Conservation (phyloP, 169 alveolate species). For the Plasmodium ovale region DNA sequence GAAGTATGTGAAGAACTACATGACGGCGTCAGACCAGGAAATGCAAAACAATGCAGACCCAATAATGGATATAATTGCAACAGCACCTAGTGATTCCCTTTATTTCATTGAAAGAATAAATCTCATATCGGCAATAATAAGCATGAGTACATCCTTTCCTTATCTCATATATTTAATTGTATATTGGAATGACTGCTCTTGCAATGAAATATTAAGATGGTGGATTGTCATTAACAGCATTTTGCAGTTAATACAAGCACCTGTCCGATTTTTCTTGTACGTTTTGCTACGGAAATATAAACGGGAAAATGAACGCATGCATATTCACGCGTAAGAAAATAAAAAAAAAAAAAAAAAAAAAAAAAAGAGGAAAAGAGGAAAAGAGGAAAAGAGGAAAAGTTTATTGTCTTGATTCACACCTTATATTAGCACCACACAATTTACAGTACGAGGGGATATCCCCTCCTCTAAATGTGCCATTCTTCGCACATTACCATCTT, state of each 20-base stretch:
- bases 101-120: slow-evolving; percentile 73
- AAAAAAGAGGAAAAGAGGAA: too few relatives aligned
- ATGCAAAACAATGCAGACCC: slow-evolving; percentile 76
- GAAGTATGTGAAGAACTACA: slow-evolving; percentile 69
- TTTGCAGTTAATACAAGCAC: slow-evolving; percentile 73
- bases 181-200: slow-evolving; percentile 75
- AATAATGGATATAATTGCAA: slow-evolving; percentile 71
- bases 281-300: slow-evolving; percentile 61
- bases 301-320: slow-evolving; percentile 74
- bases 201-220: slow-evolving; percentile 73
- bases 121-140: slow-evolving; percentile 73
- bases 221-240: slow-evolving; percentile 76
- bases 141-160: slow-evolving; percentile 73
- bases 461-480: background rate
- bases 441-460: too few relatives aligned
- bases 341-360: too few relatives aligned
- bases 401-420: too few relatives aligned
- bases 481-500: background rate
- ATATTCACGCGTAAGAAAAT: slow-evolving; percentile 74
- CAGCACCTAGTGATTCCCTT: slow-evolving; percentile 76
- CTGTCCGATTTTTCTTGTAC: slow-evolving; percentile 69
- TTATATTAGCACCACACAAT: too few relatives aligned
- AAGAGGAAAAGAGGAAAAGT: too few relatives aligned
- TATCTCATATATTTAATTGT: slow-evolving; percentile 63
- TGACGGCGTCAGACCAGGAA: slow-evolving; percentile 74